Evolutionary conservation across 176 grass and related monocot genomes (phyloP), one percentile per base, ranked within the genome.

Genomic region (Triticum aestivum): DNA sequence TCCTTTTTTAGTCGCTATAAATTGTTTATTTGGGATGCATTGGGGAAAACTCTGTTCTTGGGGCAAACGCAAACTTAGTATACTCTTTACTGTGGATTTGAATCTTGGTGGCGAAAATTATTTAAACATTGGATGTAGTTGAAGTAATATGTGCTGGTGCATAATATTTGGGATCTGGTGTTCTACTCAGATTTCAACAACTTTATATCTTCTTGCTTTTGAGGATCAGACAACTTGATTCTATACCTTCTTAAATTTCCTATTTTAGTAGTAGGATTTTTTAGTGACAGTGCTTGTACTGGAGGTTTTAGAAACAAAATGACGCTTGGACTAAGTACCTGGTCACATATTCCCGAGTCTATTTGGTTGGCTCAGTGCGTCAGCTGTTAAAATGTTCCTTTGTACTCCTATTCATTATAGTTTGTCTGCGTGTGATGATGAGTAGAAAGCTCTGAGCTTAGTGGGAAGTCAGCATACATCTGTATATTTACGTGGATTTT

Each of bases 111-210:
- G 13, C 67, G 9, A 75, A 33, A 35, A 61, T 32, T 24, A 74
- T 80, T 79, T 56, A 65, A 23, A 24, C 18, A 79, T 72, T 52
- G 33, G 65, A 67, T 17, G 69, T 80, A 54, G 61, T 59, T 76
- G n/a, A 11, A 8, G 26, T 15, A 49, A 42, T 49, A 35, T 75
- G 44, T 74, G 23, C 67, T 67, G 13, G 5, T 21, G 11, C 71
- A 45, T 44, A 65, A 61, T 61, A 41, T 56, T 69, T 23, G 47
- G 62, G 64, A 83, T 88, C 51, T 7, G 27, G n/a, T 88, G 18
- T 68, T 63, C 51, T 69, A 32, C 23, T 32, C 8, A 7, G 8
- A 45, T 35, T 65, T 80, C 42, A 79, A 30, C 18, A 66, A 15
- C 45, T 26, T 66, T 41, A 81, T 33, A 67, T 14, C 26, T 11